These are phyloP conservation scores for Suhomyces atakaporum DNA, from an alignment of 1,139 yeast genomes.

Conservation along the genomic window DNA sequence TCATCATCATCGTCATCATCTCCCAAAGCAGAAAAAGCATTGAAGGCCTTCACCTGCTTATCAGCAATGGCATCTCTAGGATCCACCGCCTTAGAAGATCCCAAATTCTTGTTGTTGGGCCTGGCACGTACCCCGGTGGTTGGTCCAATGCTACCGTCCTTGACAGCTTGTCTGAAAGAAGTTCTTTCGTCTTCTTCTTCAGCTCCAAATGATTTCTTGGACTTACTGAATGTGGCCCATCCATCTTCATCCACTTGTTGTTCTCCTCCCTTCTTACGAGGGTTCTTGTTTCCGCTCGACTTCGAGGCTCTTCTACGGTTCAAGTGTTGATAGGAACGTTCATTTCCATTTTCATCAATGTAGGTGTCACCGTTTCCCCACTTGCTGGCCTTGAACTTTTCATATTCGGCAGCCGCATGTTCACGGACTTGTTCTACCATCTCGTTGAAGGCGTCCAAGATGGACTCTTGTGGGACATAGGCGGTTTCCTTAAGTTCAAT, in stretches of 20 bases:
- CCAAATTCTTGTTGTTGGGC: slow-evolving; percentile 73
- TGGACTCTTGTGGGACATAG: slow-evolving; percentile 59
- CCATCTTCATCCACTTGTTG: slow-evolving; percentile 72
- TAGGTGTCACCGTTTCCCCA: slow-evolving; percentile 50
- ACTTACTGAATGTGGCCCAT: slow-evolving; percentile 68
- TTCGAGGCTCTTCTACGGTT: slow-evolving; percentile 65
- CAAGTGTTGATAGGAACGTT: slow-evolving; percentile 50
- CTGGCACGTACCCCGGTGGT: slow-evolving; percentile 49
- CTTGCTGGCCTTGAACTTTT: slow-evolving; percentile 32
- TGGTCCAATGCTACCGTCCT: slow-evolving; percentile 30
- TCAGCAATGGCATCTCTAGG: slow-evolving; percentile 70
- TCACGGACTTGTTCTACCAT: slow-evolving; percentile 66
- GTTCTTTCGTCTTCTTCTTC: slow-evolving; percentile 52
- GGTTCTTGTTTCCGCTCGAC: slow-evolving; percentile 47
- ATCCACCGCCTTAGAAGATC: slow-evolving; percentile 73
- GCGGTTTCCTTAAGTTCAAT: slow-evolving; percentile 58
- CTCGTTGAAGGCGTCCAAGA: slow-evolving; percentile 63
- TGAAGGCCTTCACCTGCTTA: slow-evolving; percentile 64
- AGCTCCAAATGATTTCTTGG: slow-evolving; percentile 50
- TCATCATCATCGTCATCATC: slow-evolving; percentile 55
- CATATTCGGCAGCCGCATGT: slow-evolving; percentile 39
- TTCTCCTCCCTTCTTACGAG: slow-evolving; percentile 61
- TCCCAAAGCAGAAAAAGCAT: slow-evolving; percentile 78
- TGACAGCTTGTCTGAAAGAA: slow-evolving; percentile 48
- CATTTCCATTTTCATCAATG: slow-evolving; percentile 50